Evolutionary conservation across 768 basidiomycete species (phyloP).

Genomic region (Scleroderma bovista): DNA sequence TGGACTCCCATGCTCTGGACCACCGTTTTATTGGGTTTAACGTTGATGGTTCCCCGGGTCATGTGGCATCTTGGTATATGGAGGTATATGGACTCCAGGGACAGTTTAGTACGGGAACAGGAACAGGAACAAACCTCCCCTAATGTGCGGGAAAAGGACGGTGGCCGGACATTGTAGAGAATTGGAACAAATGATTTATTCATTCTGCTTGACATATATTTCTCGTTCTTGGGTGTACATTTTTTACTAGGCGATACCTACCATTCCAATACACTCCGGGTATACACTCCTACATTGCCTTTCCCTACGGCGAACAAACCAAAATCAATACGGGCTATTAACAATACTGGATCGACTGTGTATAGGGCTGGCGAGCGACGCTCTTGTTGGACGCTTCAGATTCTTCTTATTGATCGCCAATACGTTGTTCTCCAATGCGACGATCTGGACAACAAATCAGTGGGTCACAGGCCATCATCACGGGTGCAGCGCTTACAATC

Average conservation of each 20-base stretch:
- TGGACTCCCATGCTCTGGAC: conserved; percentile 72
- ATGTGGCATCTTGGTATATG: conserved; percentile 75
- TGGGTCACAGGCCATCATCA: conserved; percentile 1
- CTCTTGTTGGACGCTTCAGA: conserved; percentile 75
- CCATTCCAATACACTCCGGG: conserved; percentile 4
- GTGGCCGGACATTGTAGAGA: conserved; percentile 4
- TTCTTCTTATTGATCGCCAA: conserved; percentile 92
- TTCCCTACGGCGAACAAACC: neutral
- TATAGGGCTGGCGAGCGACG: conserved; percentile 54
- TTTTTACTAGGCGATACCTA: neutral
- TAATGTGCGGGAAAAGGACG: conserved; percentile 5
- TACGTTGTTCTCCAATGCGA: conserved; percentile 92
- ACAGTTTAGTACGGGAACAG: conserved; percentile 28
- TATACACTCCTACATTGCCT: conserved; percentile 13
- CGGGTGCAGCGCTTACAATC: conserved; percentile 55
- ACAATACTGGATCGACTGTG: conserved; percentile 61
- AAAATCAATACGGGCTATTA: conserved; percentile 51
- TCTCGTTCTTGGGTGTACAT: conserved; percentile 1
- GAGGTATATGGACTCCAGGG: conserved; percentile 63
- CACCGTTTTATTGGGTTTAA: conserved; percentile 57
- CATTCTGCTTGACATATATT: conserved; percentile 15
- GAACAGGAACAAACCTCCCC: neutral
- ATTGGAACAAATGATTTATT: conserved; percentile 10
- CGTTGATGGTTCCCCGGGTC: conserved; percentile 61
- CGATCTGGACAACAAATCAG: conserved; percentile 55